These are phyloP conservation scores for Erodium moschatum DNA, from an alignment of 441 rosid genomes.

Conservation along the genomic window DNA sequence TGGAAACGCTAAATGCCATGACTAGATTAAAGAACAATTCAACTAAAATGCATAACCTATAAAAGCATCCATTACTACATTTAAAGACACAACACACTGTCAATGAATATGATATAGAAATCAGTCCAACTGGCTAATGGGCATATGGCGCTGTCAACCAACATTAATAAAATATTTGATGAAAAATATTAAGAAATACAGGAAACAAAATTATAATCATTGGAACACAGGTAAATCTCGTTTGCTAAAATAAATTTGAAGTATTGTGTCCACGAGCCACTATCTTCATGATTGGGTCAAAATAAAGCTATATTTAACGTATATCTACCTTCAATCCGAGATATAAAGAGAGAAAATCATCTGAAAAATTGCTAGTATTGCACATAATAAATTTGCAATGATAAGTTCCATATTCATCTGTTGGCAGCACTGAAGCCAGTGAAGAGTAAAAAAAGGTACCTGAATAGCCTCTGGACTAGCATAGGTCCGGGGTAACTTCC, in stretches of 20 bases:
- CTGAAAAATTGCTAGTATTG: neutral
- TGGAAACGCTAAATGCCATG: neutral
- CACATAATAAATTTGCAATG: neutral
- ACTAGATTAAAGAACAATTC: neutral
- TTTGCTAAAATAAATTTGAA: neutral
- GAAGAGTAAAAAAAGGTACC: constrained; percentile 32
- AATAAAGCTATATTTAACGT: neutral
- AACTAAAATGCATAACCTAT: neutral
- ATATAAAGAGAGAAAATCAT: neutral
- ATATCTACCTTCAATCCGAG: neutral
- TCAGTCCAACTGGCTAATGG: too few relatives aligned
- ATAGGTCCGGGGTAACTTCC: constrained; percentile 82
- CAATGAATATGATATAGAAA: too few relatives aligned
- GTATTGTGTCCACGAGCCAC: neutral
- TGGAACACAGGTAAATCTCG: too few relatives aligned
- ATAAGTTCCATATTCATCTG: neutral
- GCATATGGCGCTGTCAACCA: too few relatives aligned
- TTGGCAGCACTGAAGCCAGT: constrained; percentile 4
- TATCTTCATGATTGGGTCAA: neutral
- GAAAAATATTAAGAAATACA: too few relatives aligned
- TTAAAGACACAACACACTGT: neutral
- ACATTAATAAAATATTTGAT: too few relatives aligned
- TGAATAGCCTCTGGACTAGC: constrained; percentile 92
- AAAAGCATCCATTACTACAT: neutral
- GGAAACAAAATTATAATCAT: too few relatives aligned